These are phyloP conservation scores for Acephala macrosclerotiorum DNA, from an alignment of 2,329 filamentous ascomycete genomes.

Conservation along the genomic window DNA sequence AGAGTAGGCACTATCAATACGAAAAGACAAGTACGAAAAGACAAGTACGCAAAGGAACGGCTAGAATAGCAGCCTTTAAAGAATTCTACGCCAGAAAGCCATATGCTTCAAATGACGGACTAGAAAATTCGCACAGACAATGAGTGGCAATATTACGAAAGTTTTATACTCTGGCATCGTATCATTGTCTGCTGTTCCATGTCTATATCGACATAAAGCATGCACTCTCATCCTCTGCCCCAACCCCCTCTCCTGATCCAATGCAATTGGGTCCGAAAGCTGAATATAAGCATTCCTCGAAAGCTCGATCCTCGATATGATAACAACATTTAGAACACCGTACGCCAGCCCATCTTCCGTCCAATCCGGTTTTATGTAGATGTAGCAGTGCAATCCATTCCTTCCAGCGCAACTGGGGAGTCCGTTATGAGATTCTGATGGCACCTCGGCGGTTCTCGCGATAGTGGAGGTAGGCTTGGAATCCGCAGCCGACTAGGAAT, in stretches of 20 bases:
- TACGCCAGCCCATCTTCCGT: neutral
- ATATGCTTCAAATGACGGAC: no score
- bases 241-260: neutral
- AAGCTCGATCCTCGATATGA: neutral
- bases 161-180: no score
- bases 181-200: no score
- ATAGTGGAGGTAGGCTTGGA: conserved; percentile 86
- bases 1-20: no score
- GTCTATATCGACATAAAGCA: no score
- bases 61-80: no score
- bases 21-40: no score
- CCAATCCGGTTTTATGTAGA: neutral
- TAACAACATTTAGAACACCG: neutral
- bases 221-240: no score
- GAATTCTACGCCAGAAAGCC: no score
- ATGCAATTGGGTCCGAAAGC: neutral
- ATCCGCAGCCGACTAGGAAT: conserved; percentile 90
- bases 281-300: neutral
- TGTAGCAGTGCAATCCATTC: neutral
- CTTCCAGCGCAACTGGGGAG: neutral
- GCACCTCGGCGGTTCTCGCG: conserved; percentile 84
- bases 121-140: no score
- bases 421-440: conserved; percentile 68
- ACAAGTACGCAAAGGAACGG: no score
- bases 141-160: no score